phyloP scores from a whole-genome alignment of 495 filamentous ascomycete species.

The Lepidopterella palustris region DNA sequence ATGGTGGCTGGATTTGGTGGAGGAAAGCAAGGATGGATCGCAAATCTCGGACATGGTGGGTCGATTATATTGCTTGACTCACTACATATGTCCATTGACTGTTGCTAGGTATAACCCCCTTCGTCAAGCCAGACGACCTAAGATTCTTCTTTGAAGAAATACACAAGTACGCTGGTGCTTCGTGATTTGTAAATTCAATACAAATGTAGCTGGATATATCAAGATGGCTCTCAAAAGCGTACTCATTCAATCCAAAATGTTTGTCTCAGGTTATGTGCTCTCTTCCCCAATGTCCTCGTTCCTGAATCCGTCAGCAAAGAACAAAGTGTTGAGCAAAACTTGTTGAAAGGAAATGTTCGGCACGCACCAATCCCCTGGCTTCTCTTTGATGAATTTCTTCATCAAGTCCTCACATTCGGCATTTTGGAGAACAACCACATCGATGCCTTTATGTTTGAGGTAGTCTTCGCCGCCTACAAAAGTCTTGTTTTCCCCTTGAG shows the following conservation, averaged over 20 bases:
- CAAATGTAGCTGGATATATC: neutral
- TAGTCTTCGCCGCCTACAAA: slow-evolving; percentile 74
- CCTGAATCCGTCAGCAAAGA: slow-evolving; percentile 8
- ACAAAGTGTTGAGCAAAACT: neutral
- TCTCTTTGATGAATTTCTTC: slow-evolving; percentile 67
- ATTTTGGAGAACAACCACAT: slow-evolving; percentile 67
- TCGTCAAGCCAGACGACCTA: slow-evolving; percentile 85
- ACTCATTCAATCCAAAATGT: neutral
- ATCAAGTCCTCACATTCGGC: slow-evolving; percentile 65
- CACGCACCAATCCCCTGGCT: slow-evolving; percentile 68
- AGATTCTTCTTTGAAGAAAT: slow-evolving; percentile 92
- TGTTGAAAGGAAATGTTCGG: neutral
- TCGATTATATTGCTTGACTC: neutral
- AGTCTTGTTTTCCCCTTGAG: slow-evolving; percentile 67
- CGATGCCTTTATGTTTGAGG: slow-evolving; percentile 62
- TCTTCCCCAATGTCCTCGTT: slow-evolving; percentile 31
- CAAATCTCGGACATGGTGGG: slow-evolving; percentile 83
- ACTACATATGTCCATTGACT: slow-evolving; percentile 3
- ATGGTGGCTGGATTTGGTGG: slow-evolving; percentile 84
- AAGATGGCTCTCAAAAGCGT: neutral
- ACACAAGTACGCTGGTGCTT: slow-evolving; percentile 43
- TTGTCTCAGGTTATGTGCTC: neutral
- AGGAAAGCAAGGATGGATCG: slow-evolving; percentile 85
- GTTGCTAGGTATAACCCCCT: slow-evolving; percentile 72
- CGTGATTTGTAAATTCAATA: slow-evolving; percentile 6